These are phyloP conservation scores for Mycena kentingensis DNA, from an alignment of 768 basidiomycete genomes.

Conservation along the genomic window DNA sequence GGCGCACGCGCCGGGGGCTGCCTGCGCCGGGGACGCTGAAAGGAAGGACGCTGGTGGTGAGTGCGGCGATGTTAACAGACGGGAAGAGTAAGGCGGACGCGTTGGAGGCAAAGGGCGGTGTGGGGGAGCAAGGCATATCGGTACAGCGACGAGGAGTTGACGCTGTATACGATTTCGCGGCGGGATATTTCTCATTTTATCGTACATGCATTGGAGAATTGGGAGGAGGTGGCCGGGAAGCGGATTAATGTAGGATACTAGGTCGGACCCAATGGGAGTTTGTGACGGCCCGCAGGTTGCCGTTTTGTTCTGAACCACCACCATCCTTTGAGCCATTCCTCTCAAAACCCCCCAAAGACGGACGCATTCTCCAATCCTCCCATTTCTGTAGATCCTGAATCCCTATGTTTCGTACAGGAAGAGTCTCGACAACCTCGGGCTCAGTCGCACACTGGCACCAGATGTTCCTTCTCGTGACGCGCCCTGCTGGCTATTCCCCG, in stretches of 20 bases:
- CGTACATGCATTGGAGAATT: background rate
- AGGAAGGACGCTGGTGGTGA: constrained; percentile 36
- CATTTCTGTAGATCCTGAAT: too few relatives aligned
- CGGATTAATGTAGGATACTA: background rate
- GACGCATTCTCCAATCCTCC: too few relatives aligned
- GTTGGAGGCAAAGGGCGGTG: background rate
- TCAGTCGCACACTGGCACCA: too few relatives aligned
- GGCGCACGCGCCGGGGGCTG: constrained; percentile 30
- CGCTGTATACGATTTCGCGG: background rate
- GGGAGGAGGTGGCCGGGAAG: background rate
- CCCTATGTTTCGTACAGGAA: too few relatives aligned
- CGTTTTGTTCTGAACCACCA: too few relatives aligned
- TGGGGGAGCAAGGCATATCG: background rate
- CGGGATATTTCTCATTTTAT: background rate
- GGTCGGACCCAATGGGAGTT: too few relatives aligned
- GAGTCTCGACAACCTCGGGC: too few relatives aligned
- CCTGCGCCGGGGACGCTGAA: constrained; percentile 32
- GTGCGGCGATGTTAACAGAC: constrained; percentile 46
- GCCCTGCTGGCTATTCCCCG: too few relatives aligned
- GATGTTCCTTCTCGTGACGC: too few relatives aligned
- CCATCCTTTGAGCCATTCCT: too few relatives aligned
- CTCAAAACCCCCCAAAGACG: too few relatives aligned
- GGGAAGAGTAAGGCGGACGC: constrained; percentile 28
- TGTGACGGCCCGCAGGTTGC: too few relatives aligned
- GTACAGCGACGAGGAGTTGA: background rate